Evolutionary conservation across 192 early-diverging fungal genomes (phyloP).

Genomic region (Haplosporangium gracile): DNA sequence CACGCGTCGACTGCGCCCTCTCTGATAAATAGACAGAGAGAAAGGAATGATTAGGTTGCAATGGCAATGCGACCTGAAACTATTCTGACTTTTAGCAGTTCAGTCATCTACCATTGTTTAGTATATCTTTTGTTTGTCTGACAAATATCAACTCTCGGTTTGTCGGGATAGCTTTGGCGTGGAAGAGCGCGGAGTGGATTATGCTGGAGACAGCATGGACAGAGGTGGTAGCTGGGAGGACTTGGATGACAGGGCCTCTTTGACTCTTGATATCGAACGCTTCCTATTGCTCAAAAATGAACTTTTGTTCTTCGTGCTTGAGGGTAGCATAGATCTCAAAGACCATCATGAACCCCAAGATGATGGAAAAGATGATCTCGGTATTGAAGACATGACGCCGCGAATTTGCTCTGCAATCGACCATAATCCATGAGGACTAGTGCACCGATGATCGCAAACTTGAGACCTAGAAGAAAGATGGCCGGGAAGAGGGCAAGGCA

Average conservation of each 20-base stretch:
- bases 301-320: background rate
- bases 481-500: background rate
- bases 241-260: background rate
- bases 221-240: too few relatives aligned
- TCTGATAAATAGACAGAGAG: too few relatives aligned
- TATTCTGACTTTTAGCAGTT: too few relatives aligned
- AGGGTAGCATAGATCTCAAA: background rate
- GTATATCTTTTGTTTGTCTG: background rate
- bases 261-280: background rate
- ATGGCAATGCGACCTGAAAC: background rate
- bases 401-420: background rate
- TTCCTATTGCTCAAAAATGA: background rate
- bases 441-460: background rate
- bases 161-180: background rate
- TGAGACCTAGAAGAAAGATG: background rate
- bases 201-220: background rate
- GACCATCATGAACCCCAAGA: background rate
- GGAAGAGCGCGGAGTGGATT: background rate
- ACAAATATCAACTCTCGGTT: background rate
- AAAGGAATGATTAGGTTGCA: background rate
- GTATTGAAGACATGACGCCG: background rate
- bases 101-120: too few relatives aligned
- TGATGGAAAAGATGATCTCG: background rate
- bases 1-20: too few relatives aligned
- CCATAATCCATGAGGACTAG: background rate